Evolutionary conservation across 2,329 filamentous ascomycete genomes (phyloP), one percentile per base, ranked within the genome.

Genomic region (Scytalidium lignicola): DNA sequence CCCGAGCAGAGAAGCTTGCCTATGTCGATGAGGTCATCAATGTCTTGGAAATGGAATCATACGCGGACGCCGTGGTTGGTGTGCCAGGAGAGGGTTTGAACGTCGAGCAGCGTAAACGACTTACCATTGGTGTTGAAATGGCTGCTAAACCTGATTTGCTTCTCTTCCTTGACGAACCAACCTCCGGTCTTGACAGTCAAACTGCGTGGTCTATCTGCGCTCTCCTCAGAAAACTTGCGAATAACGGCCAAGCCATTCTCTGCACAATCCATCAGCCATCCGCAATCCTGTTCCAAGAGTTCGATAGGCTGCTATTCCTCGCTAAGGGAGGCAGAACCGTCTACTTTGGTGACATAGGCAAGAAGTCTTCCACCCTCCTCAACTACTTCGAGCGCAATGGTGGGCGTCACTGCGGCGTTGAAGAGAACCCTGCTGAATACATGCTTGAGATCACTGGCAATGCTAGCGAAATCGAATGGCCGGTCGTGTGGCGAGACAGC

Each of bases 231-330:
- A 96, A 95, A 69, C 76, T 96, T 28, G 90, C 90, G 60, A 87
- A 92, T 67, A 86, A 83, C 54, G 91, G 92, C 15, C 90, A 95
- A 65, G 91, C 92, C 46, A 89, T 96, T 68, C 82, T 96, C n/a
- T 96, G 90, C 72, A 96, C 92, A 0, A 96, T 96, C 53, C 92
- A 97, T 67, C 92, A 97, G 68, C 92, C 92, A n/a, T 95, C 89
- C 13, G 90, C 91, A 28, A 90, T 95, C 78, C 77, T 96, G 47
- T 96, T 96, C 74, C 88, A 96, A 66, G 86, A 89, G 51, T 96
- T 93, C 64, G 88, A 93, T 62, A 80, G 86, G 51, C 78, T 93
- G 7, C 75, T 92, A 26, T 89, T 93, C 72, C 72, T 93, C 15
- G 83, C 84, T 28, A 84, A 80, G 62, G 88, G 88, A 49, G 88